Base-by-base conservation (phyloP, 768 basidiomycete species). In the Russula olivacea region DNA sequence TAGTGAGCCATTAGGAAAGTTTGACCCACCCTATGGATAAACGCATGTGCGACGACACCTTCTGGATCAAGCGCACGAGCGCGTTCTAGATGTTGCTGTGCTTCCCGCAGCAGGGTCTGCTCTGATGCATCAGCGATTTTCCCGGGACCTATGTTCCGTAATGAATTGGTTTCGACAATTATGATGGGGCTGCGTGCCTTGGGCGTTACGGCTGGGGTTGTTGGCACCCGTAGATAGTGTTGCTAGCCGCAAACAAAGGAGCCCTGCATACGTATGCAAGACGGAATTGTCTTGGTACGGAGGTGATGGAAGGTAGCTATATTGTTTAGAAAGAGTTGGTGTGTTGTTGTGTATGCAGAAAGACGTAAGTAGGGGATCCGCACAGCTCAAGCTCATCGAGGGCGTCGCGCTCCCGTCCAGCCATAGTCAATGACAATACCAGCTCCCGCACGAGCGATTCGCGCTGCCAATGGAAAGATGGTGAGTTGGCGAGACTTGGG, bases 331-430 rank as follows among this genome's bases (percentile, higher is more conserved):
- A n/a, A 9, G 58, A 63, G 55, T 51, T 51, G 55, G 55, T 17
- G 30, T 21, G 23, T 32, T 32, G 32, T 34, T 34, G 11, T 34
- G 54, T 11, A 45, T n/a, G 49, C 30, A 19, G 17, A 43, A 10
- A 47, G 11, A 47, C n/a, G n/a, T 19, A n/a, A 62, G 7, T 48
- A 45, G 66, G 74, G 15, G 54, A 50, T 60, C 53, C 63, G 58
- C 59, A 93, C 91, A 94, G 79, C 71, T 94, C 91, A 14, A 96
- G 76, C 71, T 97, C 91, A 64, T 92, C 88, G 59, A 93, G 75
- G 1, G 93, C 94, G 58, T 87, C 83, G 60, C 79, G 78, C 68
- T 88, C 78, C 69, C 79, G 79, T 5, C 77, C 80, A 21, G 78
- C 72, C 21, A 80, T 68, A 60, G 93, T 83, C 23, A 93, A 77